Conservation (phyloP, 2,329 filamentous ascomycete genomes). For the Neurospora sp. region DNA sequence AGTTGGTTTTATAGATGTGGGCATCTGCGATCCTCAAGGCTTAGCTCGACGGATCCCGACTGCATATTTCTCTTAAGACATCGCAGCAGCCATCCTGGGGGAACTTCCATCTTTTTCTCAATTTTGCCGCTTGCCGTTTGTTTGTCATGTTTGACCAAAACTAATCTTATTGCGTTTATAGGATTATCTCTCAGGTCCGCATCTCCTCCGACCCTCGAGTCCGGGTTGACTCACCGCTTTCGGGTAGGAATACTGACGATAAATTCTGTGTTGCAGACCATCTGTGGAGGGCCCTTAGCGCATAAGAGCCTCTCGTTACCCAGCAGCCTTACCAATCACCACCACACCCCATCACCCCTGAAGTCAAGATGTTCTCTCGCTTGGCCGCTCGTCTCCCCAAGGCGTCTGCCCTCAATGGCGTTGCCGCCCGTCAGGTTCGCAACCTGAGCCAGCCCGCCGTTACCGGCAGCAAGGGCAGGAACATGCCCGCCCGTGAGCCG, state of each 20-base stretch:
- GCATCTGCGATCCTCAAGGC: neutral
- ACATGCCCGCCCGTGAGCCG: constrained; percentile 49
- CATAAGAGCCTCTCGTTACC: constrained; percentile 29
- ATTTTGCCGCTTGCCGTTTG: neutral
- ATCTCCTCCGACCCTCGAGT: constrained; percentile 15
- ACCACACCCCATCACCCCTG: constrained; percentile 14
- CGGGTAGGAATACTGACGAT: constrained; percentile 23
- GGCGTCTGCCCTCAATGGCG: constrained; percentile 35
- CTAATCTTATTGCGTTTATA: constrained; percentile 21
- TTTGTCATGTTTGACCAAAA: neutral
- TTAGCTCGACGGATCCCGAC: neutral
- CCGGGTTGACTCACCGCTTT: constrained; percentile 34
- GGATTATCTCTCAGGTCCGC: constrained; percentile 69
- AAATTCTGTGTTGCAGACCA: constrained; percentile 30
- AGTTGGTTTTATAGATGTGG: neutral
- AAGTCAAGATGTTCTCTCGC: constrained; percentile 49
- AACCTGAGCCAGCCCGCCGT: constrained; percentile 39
- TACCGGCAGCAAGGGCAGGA: constrained; percentile 59
- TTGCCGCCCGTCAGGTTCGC: constrained; percentile 25
- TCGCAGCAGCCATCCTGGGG: neutral
- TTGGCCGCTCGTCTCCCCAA: constrained; percentile 43
- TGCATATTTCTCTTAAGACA: neutral
- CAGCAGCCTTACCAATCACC: constrained; percentile 12
- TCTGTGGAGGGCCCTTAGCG: constrained; percentile 42
- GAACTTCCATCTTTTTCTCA: neutral